Base-by-base conservation (phyloP, 2,329 filamentous ascomycete genomes). In the Xylariaceae sp. region DNA sequence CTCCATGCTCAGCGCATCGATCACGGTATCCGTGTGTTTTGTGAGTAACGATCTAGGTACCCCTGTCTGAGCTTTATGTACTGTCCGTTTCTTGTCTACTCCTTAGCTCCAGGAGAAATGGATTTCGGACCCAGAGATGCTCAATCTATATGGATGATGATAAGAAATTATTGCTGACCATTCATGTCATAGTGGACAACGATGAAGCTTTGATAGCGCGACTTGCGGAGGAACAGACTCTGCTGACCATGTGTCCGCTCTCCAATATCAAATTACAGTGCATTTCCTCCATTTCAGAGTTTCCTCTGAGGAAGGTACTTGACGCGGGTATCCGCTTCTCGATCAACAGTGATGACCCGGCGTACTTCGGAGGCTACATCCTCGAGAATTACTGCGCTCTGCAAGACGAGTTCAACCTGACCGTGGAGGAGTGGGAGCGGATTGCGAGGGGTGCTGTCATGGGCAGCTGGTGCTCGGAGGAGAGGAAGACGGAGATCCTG, bases 341-440 rank as follows among this genome's bases (percentile, higher is more conserved):
- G 42, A 78, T 89, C 59, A 88, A 88, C 62, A 84, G 79, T 50
- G 84, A 88, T 56, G 83, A 87, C 56, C 83, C 83, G 44, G 83
- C 81, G 9, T 87, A 87, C 57, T 89, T 90, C 65, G 83, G 84
- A 3, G 82, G 79, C 0, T 89, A 88, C 61, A 78, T 89, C 39
- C 65, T 85, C 38, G 83, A 86, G 53, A 89, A 89, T 51, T 89
- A 85, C 64, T 83, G 79, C 53, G 82, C 81, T 1, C 82, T 90
- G 22, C 85, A 90, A 61, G 81, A 87, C 32, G 79, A 81, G 1
- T 88, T 88, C 60, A 58, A 66, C 3, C 61, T 90, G 49, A 72
- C 62, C 17, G 63, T 81, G 3, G 62, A 66, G n/a, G 84, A 90
- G 40, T 89, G 85, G 87, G 72, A 67, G 49, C 64, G 56, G 4